Evolutionary conservation across 164 flowering plant species (phyloP).

Genomic region (Aristolochia contorta): DNA sequence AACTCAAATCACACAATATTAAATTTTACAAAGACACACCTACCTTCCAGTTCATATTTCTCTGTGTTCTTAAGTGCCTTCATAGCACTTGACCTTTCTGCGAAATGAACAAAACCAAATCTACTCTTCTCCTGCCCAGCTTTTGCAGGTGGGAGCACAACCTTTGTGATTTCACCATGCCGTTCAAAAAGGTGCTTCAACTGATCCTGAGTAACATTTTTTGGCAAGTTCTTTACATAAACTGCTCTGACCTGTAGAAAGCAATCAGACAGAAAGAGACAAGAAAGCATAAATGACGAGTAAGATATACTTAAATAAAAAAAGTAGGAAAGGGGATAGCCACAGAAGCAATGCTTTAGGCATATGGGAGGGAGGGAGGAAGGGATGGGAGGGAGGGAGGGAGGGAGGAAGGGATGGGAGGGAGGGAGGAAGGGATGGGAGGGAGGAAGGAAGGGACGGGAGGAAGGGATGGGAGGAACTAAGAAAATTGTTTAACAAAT

Average conservation of each 20-base stretch:
- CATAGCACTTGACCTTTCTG: slow-evolving; percentile 75
- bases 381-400: no score
- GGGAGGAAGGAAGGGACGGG: no score
- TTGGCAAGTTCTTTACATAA: slow-evolving; percentile 80
- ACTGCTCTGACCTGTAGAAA: slow-evolving; percentile 67
- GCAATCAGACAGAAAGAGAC: background rate
- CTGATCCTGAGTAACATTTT: slow-evolving; percentile 53
- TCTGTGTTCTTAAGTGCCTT: slow-evolving; percentile 67
- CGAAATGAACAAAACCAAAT: slow-evolving; percentile 82
- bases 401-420: no score
- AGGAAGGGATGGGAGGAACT: no score
- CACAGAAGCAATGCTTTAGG: no score
- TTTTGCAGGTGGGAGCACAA: slow-evolving; percentile 78
- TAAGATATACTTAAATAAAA: no score
- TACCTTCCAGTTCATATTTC: slow-evolving; percentile 76
- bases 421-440: no score
- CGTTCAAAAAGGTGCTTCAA: slow-evolving; percentile 56
- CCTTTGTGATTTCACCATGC: slow-evolving; percentile 78
- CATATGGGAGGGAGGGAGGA: no score
- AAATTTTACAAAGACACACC: background rate
- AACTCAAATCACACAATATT: background rate
- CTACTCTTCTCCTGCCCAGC: slow-evolving; percentile 64
- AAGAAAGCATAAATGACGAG: background rate
- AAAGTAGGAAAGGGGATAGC: no score
- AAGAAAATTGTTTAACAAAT: no score